Evolutionary conservation across 495 filamentous ascomycete species (phyloP).

Genomic region (Polyplosphaeria fusca): DNA sequence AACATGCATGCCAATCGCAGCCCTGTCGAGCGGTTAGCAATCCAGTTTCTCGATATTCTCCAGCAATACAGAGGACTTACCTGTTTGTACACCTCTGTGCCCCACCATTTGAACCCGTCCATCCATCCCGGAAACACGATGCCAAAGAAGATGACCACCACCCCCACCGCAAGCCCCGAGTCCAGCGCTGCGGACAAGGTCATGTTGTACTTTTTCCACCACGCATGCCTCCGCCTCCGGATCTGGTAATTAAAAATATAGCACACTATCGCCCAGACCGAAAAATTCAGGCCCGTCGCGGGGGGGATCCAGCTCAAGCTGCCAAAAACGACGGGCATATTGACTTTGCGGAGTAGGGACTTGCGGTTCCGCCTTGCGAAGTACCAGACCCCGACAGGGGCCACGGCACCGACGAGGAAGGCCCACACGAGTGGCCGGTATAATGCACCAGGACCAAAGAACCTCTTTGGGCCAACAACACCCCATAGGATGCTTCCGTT

Average conservation of each 20-base stretch:
- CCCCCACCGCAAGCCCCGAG: constrained; percentile 72
- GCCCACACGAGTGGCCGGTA: constrained; percentile 72
- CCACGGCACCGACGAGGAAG: constrained; percentile 69
- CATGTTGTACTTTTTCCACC: constrained; percentile 92
- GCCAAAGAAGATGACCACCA: constrained; percentile 79
- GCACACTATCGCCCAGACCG: constrained; percentile 76
- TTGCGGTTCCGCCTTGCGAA: constrained; percentile 48
- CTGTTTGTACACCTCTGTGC: constrained; percentile 40
- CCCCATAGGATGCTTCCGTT: constrained; percentile 89
- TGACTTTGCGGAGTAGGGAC: constrained; percentile 61
- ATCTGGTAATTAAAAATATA: constrained; percentile 77
- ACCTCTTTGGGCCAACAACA: constrained; percentile 71
- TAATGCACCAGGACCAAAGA: constrained; percentile 70
- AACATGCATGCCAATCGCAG: constrained; percentile 38
- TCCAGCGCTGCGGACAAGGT: constrained; percentile 78
- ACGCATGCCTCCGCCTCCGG: constrained; percentile 58
- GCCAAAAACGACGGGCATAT: constrained; percentile 69
- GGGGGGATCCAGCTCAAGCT: constrained; percentile 78
- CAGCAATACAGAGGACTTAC: constrained; percentile 9
- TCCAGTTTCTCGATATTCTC: background rate
- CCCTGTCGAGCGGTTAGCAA: constrained; percentile 21
- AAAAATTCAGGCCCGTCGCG: constrained; percentile 80
- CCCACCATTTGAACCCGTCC: constrained; percentile 40
- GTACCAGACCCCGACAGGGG: constrained; percentile 66
- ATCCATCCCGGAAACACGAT: constrained; percentile 70